These are phyloP conservation scores for Capsicum rhomboideum DNA, from an alignment of 257 asterid species.

Conservation along the genomic window DNA sequence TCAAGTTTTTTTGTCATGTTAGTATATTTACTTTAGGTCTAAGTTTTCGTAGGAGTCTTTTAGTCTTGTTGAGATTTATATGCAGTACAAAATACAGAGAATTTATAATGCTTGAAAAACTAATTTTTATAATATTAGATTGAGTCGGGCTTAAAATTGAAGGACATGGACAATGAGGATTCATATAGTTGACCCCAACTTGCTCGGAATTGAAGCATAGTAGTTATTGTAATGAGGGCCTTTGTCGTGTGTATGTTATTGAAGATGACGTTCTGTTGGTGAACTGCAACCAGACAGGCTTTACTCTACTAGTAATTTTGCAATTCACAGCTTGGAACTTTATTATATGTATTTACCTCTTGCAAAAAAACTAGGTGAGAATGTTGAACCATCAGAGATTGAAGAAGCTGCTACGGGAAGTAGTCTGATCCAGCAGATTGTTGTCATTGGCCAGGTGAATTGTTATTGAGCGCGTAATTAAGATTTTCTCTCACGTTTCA, in stretches of 20 bases:
- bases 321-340: background rate
- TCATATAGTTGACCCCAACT: too few species aligned
- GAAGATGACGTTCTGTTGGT: background rate
- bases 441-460: conserved; percentile 84
- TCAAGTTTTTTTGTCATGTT: too few species aligned
- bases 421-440: conserved; percentile 71
- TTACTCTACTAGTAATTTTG: background rate
- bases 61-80: too few species aligned
- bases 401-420: conserved; percentile 93
- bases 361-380: conserved; percentile 53
- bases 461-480: background rate
- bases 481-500: background rate
- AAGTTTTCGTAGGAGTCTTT: too few species aligned
- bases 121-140: too few species aligned
- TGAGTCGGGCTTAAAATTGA: too few species aligned
- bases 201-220: background rate
- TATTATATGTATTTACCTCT: background rate
- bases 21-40: too few species aligned
- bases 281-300: background rate
- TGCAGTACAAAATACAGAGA: too few species aligned
- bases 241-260: background rate
- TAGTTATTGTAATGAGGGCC: background rate
- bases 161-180: too few species aligned
- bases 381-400: conserved; percentile 84
- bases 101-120: too few species aligned